phyloP scores from a whole-genome alignment of 768 basidiomycete genomes.

The Tricholoma terreum region DNA sequence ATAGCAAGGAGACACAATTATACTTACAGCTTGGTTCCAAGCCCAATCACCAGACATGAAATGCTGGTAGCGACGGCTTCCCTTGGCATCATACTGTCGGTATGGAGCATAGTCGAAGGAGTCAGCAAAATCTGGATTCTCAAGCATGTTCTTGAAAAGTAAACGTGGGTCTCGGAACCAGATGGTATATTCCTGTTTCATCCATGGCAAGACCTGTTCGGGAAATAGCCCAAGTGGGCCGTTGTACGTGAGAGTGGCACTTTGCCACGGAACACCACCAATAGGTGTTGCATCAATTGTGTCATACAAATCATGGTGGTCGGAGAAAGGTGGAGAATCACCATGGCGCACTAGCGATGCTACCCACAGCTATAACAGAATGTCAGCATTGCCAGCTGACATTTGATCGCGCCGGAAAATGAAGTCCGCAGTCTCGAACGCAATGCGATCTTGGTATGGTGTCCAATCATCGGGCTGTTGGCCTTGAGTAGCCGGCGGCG shows the following conservation, averaged over 20 bases:
- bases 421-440: too few species aligned
- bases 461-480: too few species aligned
- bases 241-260: conserved; percentile 27
- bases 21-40: conserved; percentile 20
- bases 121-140: conserved; percentile 31
- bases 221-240: conserved; percentile 7
- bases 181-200: conserved; percentile 22
- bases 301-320: conserved; percentile 26
- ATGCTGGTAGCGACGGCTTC: conserved; percentile 14
- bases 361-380: too few species aligned
- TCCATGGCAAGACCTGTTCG: conserved; percentile 30
- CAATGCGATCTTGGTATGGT: too few species aligned
- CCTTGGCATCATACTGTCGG: conserved; percentile 16
- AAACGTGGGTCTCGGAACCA: conserved; percentile 29
- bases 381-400: too few species aligned
- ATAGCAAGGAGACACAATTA: not conserved
- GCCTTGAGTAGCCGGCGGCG: too few species aligned
- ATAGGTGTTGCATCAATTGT: conserved; percentile 32
- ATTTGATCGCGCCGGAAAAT: too few species aligned
- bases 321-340: conserved; percentile 26
- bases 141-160: conserved; percentile 27
- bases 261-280: conserved; percentile 36
- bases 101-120: conserved; percentile 32
- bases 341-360: too few species aligned
- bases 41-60: conserved; percentile 23